Evolutionary conservation across 495 filamentous ascomycete species (phyloP), one percentile per base, ranked within the genome.

Genomic region (Podospora pseudoanserina): DNA sequence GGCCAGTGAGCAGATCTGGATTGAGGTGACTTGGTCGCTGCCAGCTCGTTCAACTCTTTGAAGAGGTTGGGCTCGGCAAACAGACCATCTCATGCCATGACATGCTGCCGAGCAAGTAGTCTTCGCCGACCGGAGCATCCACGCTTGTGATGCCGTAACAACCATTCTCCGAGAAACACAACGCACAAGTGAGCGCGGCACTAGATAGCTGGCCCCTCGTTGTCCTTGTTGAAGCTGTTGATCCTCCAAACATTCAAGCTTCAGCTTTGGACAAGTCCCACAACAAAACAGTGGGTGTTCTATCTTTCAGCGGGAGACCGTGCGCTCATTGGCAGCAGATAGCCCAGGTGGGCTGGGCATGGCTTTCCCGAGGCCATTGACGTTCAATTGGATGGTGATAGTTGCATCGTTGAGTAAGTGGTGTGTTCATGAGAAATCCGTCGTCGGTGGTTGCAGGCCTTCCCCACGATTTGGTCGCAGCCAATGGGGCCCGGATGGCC

Each of bases 11-110:
- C 63, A 59, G 54, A 53, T 32, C 59, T 66, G 60, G 56, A 66
- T 68, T 66, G 66, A 59, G 66, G 65, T 58, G 55, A 58, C 55
- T 53, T 71, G 62, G 39, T 49, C 39, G 39, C 39, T 49, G 39
- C 39, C 39, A 49, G 39, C 39, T 49, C 39, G 66, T 55, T 49
- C 66, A 68, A 34, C 66, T 27, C 27, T 49, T 44, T 19, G 60
- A 34, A 32, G 27, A 57, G 49, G 65, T 71, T 72, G 70, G 68
- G 70, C 65, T 34, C 65, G 61, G 61, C 61, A 3, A 44, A 19
- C 61, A 20, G 61, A 44, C 56, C 56, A 23, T 62, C 18, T 32
- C 27, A 9, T 62, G 55, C 55, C 23, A 58, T 58, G n/a, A 7
- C 55, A 20, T 26, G n/a, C 55, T 26, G 55, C 55, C 55, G 55